Base-by-base conservation (phyloP, 108 stramenopile genomes). In the Nitzschia sp. region DNA sequence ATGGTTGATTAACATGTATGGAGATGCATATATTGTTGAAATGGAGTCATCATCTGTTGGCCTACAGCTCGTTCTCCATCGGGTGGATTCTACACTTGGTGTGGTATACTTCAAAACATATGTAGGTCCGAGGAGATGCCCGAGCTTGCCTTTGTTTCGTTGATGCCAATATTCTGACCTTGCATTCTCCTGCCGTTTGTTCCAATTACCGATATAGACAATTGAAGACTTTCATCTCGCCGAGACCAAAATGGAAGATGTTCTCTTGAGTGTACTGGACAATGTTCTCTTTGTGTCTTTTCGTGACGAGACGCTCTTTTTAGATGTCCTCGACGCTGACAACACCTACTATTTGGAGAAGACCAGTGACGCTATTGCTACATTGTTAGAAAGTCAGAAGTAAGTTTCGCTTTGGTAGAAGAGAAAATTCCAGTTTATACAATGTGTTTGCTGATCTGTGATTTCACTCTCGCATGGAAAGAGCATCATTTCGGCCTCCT, bases 251-350 rank as follows among this genome's bases (percentile, higher is more conserved):
- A 23, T 52, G 50, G 23, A 52, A 52, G 6, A 4, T 17, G 50
- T 23, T 52, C 13, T 19, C n/a, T 8, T 19, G 21, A 52, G n/a
- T 23, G 32, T 32, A 1, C n/a, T 58, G 28, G 57, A 58, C 57
- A 58, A 58, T 21, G 17, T 58, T 29, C 33, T 58, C 29, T 58
- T 58, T 21, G 31, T 58, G n/a, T 34, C 57, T 0, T 58, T 58
- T 58, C 57, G 57, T 1, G 15, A 13, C 30, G 11, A 13, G 15
- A 58, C 32, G 1, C n/a, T 32, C 30, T 58, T 58, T 29, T 29
- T 58, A 29, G 57, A 58, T 58, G 3, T 58, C 29, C 17, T 29
- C 1, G 57, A 58, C 3, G 11, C 57, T 13, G 57, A 58, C 17
- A 28, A 58, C 30, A 19, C 31, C 15, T 32, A 58, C 29, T 58